These are phyloP conservation scores for Epichloe uncinata DNA, from an alignment of 2,329 filamentous ascomycete species.

Conservation along the genomic window DNA sequence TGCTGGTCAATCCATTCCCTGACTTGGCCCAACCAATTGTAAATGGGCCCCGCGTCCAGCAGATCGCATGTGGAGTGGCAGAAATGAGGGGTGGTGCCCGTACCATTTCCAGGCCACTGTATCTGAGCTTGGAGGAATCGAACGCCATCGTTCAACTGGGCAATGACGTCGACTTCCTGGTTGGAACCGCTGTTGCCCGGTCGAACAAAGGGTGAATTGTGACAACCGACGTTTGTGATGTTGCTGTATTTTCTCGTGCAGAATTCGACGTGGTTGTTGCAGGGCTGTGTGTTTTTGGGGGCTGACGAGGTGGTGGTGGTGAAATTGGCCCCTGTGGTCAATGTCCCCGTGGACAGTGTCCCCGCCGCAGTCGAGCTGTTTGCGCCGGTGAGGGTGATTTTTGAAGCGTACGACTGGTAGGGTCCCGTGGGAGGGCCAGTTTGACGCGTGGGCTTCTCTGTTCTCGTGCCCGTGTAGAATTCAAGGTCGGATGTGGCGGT, in stretches of 20 bases:
- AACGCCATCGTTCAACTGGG: slow-evolving; percentile 67
- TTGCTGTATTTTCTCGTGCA: slow-evolving; percentile 68
- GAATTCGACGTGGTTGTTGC: slow-evolving; percentile 68
- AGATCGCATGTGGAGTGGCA: slow-evolving; percentile 79
- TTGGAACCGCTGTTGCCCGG: slow-evolving; percentile 63
- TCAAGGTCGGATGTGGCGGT: slow-evolving; percentile 21
- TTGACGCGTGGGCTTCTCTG: slow-evolving; percentile 23
- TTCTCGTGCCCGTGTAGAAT: slow-evolving; percentile 25
- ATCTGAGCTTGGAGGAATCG: slow-evolving; percentile 52
- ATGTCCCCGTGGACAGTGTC: slow-evolving; percentile 22
- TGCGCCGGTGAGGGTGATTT: slow-evolving; percentile 26
- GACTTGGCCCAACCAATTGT: slow-evolving; percentile 57
- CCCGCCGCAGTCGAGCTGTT: slow-evolving; percentile 20
- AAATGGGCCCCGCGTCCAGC: slow-evolving; percentile 67
- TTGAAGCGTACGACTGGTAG: slow-evolving; percentile 31
- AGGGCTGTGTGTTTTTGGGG: slow-evolving; percentile 61
- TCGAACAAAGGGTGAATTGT: slow-evolving; percentile 69
- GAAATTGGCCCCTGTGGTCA: slow-evolving; percentile 25
- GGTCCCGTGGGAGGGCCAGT: slow-evolving; percentile 27
- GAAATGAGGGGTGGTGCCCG: slow-evolving; percentile 43
- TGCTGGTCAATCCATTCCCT: slow-evolving; percentile 59
- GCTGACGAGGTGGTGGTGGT: slow-evolving; percentile 22
- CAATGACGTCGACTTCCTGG: slow-evolving; percentile 52
- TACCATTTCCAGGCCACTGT: slow-evolving; percentile 38
- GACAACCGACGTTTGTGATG: slow-evolving; percentile 62